Conservation (phyloP, 441 rosid species). For the Brassica balearica region DNA sequence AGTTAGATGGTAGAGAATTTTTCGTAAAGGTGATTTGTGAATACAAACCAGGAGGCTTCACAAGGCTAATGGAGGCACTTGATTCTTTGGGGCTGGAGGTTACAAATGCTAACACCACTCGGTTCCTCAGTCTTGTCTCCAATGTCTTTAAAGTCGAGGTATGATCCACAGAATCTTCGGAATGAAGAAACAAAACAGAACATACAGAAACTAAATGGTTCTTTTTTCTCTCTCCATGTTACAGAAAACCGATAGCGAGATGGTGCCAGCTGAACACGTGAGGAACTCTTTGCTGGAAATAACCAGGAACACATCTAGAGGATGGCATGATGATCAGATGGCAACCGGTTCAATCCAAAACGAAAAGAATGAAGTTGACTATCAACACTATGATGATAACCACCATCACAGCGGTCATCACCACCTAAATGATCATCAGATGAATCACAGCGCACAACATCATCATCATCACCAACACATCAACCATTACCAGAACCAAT, state of each 20-base stretch:
- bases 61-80: constrained; percentile 81
- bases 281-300: constrained; percentile 83
- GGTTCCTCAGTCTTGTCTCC: constrained; percentile 59
- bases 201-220: constrained; percentile 16
- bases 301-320: constrained; percentile 61
- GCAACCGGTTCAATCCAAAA: constrained; percentile 47
- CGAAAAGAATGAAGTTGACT: constrained; percentile 47
- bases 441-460: constrained; percentile 27
- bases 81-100: constrained; percentile 86
- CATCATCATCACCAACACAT: constrained; percentile 44
- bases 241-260: constrained; percentile 80
- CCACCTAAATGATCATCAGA: constrained; percentile 51
- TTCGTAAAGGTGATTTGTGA: constrained; percentile 90
- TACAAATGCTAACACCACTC: constrained; percentile 79
- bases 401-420: constrained; percentile 49
- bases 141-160: constrained; percentile 14
- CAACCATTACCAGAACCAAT: constrained; percentile 49
- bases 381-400: constrained; percentile 52
- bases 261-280: constrained; percentile 80
- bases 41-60: constrained; percentile 85
- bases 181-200: constrained; percentile 21
- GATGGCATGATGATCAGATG: constrained; percentile 58
- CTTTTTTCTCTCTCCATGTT: constrained; percentile 10
- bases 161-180: not conserved
- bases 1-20: constrained; percentile 80